Base-by-base conservation (phyloP, 1,284 basidiomycete species). In the Ceratobasidium sp. region DNA sequence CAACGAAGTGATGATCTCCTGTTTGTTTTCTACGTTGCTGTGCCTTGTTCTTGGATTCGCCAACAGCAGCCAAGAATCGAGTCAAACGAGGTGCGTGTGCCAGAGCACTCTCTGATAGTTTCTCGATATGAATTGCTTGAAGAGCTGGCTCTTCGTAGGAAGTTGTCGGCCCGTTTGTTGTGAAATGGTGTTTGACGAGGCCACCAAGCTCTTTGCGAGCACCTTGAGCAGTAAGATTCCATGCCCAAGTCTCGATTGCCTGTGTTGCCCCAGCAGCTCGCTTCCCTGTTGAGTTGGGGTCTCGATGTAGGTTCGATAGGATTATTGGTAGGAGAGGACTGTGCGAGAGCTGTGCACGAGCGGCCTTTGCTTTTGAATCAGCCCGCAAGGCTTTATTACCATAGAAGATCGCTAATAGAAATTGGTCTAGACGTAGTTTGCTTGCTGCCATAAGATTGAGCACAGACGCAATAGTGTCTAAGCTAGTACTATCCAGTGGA, bases 51-150 rank as follows among this genome's bases (percentile, higher is more conserved):
- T 63, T 63, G 14, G 60, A 15, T 27, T 44, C 33, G 31, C 60
- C 22, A 45, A 63, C 36, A 14, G 24, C 17, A 24, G 60, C 47
- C 60, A 63, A 47, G 29, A 63, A 63, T 63, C 41, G 60, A 14
- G 29, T n/a, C 22, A 47, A 41, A n/a, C 36, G 7, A 24, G 60
- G 60, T 19, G 33, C 22, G n/a, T n/a, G n/a, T n/a, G n/a, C n/a
- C n/a, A 63, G 27, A 15, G 7, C 33, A 9, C 17, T 44, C 9
- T 24, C 27, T 45, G 14, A 19, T 47, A 33, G 15, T 24, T 41
- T 17, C 41, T 15, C 6, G 41, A 19, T 7, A 14, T 27, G 36
- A 63, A 63, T 41, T 47, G 41, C 15, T 44, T 41, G 41, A n/a
- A n/a, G 7, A 44, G 19, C n/a, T 9, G 17, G 60, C 47, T 27